Evolutionary conservation across 306 rosid genomes (phyloP).

Genomic region (Fagus sylvatica): DNA sequence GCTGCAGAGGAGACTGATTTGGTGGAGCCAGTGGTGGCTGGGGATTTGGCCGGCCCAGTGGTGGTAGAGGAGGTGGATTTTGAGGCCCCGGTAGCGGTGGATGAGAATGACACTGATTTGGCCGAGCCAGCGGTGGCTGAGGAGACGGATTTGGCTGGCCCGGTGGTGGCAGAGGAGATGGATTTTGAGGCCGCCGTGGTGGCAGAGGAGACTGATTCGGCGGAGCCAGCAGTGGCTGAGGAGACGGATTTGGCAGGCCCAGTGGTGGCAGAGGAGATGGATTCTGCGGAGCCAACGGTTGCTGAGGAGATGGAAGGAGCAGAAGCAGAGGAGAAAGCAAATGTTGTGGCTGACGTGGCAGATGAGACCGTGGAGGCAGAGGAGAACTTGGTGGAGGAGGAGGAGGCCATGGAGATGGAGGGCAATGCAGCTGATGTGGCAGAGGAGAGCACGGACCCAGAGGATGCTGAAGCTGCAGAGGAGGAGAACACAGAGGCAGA

Average conservation of each 20-base stretch:
- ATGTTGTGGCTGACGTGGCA: slow-evolving; percentile 6
- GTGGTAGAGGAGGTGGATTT: not conserved
- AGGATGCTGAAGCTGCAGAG: slow-evolving; percentile 19
- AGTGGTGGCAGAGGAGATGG: slow-evolving; percentile 16
- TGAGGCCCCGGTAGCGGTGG: not conserved
- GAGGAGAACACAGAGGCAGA: slow-evolving; percentile 36
- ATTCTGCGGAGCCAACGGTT: not conserved
- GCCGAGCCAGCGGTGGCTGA: not conserved
- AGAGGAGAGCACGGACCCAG: slow-evolving; percentile 27
- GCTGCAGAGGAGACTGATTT: not conserved
- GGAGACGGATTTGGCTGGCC: not conserved
- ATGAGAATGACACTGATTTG: not conserved
- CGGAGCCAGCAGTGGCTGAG: not conserved
- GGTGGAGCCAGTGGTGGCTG: not conserved
- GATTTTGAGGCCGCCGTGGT: not conserved
- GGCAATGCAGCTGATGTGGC: slow-evolving; percentile 11
- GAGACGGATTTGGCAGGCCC: not conserved
- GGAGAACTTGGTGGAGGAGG: slow-evolving; percentile 7
- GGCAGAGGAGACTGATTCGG: not conserved
- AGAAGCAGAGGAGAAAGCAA: slow-evolving; percentile 1
- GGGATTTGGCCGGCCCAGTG: not conserved
- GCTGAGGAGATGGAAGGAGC: slow-evolving; percentile 20
- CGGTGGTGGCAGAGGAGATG: not conserved
- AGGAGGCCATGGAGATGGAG: slow-evolving; percentile 31
- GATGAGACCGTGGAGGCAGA: slow-evolving; percentile 10